Evolutionary conservation across 2,329 filamentous ascomycete genomes (phyloP), one percentile per base, ranked within the genome.

Genomic region (Cryphonectria japonica): DNA sequence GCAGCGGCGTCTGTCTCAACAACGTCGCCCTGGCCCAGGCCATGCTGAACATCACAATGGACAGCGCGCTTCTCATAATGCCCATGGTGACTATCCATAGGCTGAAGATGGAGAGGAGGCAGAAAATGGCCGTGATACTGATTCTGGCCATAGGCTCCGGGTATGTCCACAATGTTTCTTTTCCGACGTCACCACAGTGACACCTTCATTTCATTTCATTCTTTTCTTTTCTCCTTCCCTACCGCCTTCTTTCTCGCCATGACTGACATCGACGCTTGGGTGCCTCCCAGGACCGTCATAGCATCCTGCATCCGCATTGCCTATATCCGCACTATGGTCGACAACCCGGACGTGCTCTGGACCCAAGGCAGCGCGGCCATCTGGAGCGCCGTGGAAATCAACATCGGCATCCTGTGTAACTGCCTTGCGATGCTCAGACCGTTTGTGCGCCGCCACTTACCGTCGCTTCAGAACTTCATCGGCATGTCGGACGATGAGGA

Each of bases 121-220:
- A 85, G 71, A 85, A 84, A 73, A 69, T 84, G 26, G 80, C 78
- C 1, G 78, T 85, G 9, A 77, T 78, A 0, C 74, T 79, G 16
- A 82, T 85, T 46, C 80, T 86, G 65, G 82, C 79, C 9, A 73
- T 86, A 8, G 85, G 83, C 46, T 81, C 83, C 16, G 81, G 82
- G 81, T 80, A 71, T 50, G 77, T 76, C 68, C 69, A 54, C 60
- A 57, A 41, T 0, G 16, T 14, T 46, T 19, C 46, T 50, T 7
- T 50, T 19, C 43, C 14, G 19, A 22, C 16, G 19, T 50, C 6
- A 50, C 43, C 19, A 50, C 39, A 41, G 22, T 26, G 19, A 43
- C 37, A 14, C 22, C 39, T 37, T 37, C 11, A 26, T 26, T 41
- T 63, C 16, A 22, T 26, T 16, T 26, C 26, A 26, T 26, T 26